A percentile compares a stretch with the other conserved stretches of the same genome.
These are phyloP conservation scores for Adansonia digitata DNA, from an alignment of 345 rosid genomes.

Conservation along the genomic window DNA sequence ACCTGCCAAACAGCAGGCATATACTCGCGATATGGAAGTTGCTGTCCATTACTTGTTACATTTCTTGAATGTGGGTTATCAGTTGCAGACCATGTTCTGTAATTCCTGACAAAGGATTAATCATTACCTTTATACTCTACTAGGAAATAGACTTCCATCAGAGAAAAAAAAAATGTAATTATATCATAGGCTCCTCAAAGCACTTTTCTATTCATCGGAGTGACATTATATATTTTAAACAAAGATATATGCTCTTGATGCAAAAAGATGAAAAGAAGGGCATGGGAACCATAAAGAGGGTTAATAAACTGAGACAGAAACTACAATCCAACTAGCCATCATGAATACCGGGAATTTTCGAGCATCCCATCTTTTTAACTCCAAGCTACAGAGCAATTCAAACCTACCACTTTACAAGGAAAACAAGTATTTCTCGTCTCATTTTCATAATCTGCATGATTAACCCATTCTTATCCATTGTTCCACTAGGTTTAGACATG, in stretches of 20 bases:
- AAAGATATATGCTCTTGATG: not conserved
- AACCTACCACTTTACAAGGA: not conserved
- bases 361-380: not conserved
- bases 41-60: constrained; percentile 29
- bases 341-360: not conserved
- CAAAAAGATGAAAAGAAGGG: not conserved
- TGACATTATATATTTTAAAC: not conserved
- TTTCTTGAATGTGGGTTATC: constrained; percentile 21
- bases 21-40: constrained; percentile 49
- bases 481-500: not conserved
- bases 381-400: not conserved
- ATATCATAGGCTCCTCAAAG: not conserved
- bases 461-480: not conserved
- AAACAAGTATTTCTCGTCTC: not conserved
- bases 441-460: not conserved
- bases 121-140: constrained; percentile 2
- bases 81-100: constrained; percentile 25
- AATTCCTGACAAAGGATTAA: constrained; percentile 23
- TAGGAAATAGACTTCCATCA: constrained; percentile 9
- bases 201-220: not conserved
- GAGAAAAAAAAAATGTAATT: not conserved
- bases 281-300: not conserved
- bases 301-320: not conserved
- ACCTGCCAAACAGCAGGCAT: constrained; percentile 96
- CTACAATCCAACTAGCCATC: not conserved